Conservation (phyloP, 2,329 filamentous ascomycete species). For the Exophiala mesophila region DNA sequence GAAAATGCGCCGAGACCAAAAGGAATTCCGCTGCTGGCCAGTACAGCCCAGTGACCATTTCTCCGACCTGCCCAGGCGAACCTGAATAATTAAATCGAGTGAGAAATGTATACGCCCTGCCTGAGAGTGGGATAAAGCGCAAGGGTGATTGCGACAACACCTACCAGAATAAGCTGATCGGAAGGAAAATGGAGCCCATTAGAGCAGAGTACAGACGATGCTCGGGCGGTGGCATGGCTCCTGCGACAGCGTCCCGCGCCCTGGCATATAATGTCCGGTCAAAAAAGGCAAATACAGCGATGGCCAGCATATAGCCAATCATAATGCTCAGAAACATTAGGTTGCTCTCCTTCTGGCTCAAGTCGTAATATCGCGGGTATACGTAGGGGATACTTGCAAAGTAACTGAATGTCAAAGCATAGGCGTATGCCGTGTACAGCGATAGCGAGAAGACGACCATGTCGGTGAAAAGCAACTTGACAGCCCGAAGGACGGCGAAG, state of each 20-base stretch:
- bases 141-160: slow-evolving; percentile 31
- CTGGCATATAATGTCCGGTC: slow-evolving; percentile 18
- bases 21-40: slow-evolving; percentile 18
- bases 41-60: slow-evolving; percentile 37
- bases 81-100: slow-evolving; percentile 1
- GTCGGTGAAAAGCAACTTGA: slow-evolving; percentile 62
- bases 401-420: slow-evolving; percentile 76
- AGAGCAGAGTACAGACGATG: slow-evolving; percentile 45
- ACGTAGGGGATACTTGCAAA: slow-evolving; percentile 79
- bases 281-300: slow-evolving; percentile 13
- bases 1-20: slow-evolving; percentile 24
- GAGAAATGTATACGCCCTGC: neutral
- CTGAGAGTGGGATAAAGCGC: too few relatives aligned
- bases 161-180: slow-evolving; percentile 44
- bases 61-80: slow-evolving; percentile 40
- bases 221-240: slow-evolving; percentile 38
- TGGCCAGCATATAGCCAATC: slow-evolving; percentile 58
- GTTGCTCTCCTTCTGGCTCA: slow-evolving; percentile 61
- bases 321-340: slow-evolving; percentile 80
- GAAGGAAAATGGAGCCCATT: slow-evolving; percentile 44
- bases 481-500: slow-evolving; percentile 46
- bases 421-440: slow-evolving; percentile 69
- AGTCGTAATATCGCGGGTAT: slow-evolving; percentile 64
- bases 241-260: slow-evolving; percentile 9
- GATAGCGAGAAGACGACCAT: slow-evolving; percentile 64